Evolutionary conservation across 176 grass and related monocot species (phyloP), one percentile per base, ranked within the genome.

Genomic region (Elymus sibiricus): DNA sequence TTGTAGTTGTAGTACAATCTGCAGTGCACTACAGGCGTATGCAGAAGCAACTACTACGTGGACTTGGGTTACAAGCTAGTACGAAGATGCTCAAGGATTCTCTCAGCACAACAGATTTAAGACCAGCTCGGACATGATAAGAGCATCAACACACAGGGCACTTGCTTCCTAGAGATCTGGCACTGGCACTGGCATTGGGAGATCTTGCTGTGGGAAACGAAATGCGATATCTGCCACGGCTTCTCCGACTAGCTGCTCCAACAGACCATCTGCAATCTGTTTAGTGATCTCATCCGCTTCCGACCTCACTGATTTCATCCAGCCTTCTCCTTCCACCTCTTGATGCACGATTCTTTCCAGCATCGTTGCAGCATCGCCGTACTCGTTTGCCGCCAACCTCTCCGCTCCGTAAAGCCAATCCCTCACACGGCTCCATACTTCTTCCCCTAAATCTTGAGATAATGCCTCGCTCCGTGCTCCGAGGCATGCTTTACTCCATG

Each of bases 231-330:
- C 86, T 22, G 21, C 75, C 27, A 75, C n/a, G 10, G 88, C 61
- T 68, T 96, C 94, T 84, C 40, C 26, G 63, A 96, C 67, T 77
- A 99, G 83, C 66, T 99, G 86, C 55, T 93, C 88, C 71, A 96
- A 77, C 61, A 96, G 65, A n/a, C 78, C 74, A 28, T 60, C 32
- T 37, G 88, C 87, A 51, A 99, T 85, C 84, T 88, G 86, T 65
- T 56, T 84, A 28, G 71, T 60, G 59, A 88, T 88, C 59, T 88
- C 90, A 81, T 99, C 86, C 24, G 83, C 31, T 77, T 94, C 90
- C 56, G 64, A 81, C 29, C 84, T 92, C 86, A 79, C 85, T 74
- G 79, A 73, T 29, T 93, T 85, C 22, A 53, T 46, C 92, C 92
- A 96, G 21, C 77, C 81, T 47, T 61, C 89, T 79, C 79, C 94